Conservation (phyloP, 2,329 filamentous ascomycete genomes). For the Cladosporium sphaerospermum region DNA sequence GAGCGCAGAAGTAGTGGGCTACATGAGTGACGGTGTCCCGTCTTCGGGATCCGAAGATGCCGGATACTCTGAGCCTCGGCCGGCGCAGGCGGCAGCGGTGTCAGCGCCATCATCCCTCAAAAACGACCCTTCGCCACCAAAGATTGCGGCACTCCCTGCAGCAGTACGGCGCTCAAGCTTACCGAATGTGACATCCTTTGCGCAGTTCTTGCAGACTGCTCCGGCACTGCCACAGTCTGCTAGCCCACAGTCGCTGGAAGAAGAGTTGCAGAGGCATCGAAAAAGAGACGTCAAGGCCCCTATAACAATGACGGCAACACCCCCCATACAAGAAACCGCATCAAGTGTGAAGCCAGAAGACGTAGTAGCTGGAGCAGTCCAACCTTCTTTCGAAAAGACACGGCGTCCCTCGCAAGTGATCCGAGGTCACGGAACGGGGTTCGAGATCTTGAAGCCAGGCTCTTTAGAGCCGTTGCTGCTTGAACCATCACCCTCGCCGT, state of each 20-base stretch:
- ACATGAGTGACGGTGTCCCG: background rate
- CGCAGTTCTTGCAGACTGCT: conserved; percentile 27
- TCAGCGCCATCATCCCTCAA: background rate
- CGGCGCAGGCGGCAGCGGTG: background rate
- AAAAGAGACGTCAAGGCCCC: background rate
- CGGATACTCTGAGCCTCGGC: background rate
- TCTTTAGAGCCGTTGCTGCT: conserved; percentile 20
- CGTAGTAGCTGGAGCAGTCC: background rate
- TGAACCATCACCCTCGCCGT: conserved; percentile 10
- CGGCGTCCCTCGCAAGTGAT: conserved; percentile 19
- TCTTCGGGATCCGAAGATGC: background rate
- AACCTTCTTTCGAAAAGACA: conserved; percentile 20
- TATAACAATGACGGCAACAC: background rate
- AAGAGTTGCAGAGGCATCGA: background rate
- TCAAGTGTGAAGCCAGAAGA: background rate
- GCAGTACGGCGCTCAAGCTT: conserved; percentile 24
- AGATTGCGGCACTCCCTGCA: conserved; percentile 22
- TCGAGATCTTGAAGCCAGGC: conserved; percentile 31
- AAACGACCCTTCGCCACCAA: conserved; percentile 9
- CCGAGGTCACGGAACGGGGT: conserved; percentile 29
- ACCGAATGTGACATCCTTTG: conserved; percentile 28
- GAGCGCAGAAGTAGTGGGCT: conserved; percentile 8
- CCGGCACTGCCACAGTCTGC: conserved; percentile 17
- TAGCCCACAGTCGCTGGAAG: background rate
- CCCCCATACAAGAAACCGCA: background rate